Evolutionary conservation across 2,329 filamentous ascomycete genomes (phyloP).

Genomic region (Colletotrichum endophyticum): DNA sequence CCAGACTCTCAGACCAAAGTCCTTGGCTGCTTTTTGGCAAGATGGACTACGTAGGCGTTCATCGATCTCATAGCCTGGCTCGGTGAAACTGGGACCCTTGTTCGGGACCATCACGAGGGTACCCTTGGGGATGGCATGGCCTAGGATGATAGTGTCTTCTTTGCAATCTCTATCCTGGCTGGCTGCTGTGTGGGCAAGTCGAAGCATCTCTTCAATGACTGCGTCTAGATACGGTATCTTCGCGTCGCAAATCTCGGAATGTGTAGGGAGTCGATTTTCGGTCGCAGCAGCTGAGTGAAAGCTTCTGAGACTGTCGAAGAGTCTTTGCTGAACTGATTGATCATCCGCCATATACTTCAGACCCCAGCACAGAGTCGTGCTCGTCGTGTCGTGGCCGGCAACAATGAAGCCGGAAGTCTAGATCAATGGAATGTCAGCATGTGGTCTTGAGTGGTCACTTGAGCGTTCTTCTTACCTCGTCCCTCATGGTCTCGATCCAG

Average conservation of each 20-base stretch:
- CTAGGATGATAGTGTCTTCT: conserved; percentile 27
- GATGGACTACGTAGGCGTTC: conserved; percentile 21
- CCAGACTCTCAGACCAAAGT: neutral
- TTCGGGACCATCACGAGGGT: conserved; percentile 18
- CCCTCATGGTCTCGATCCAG: neutral
- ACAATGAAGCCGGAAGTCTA: conserved; percentile 28
- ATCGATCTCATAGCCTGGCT: neutral
- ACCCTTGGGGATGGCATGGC: conserved; percentile 29
- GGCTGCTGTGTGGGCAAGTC: conserved; percentile 24
- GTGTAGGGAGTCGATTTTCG: conserved; percentile 22
- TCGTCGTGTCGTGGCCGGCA: conserved; percentile 29
- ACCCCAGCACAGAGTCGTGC: conserved; percentile 25
- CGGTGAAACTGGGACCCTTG: neutral
- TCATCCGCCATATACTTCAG: conserved; percentile 23
- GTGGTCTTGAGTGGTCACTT: neutral
- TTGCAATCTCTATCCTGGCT: conserved; percentile 25
- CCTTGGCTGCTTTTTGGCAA: neutral
- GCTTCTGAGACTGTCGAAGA: conserved; percentile 24
- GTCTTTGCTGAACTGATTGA: conserved; percentile 25
- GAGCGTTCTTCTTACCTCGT: neutral
- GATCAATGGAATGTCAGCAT: neutral
- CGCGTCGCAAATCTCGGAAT: conserved; percentile 22
- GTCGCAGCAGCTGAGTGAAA: conserved; percentile 12
- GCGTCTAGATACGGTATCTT: conserved; percentile 31
- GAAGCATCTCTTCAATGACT: conserved; percentile 31